phyloP scores from a whole-genome alignment of 805 yeast genomes.

The Wilhelminamyces savonicus region DNA sequence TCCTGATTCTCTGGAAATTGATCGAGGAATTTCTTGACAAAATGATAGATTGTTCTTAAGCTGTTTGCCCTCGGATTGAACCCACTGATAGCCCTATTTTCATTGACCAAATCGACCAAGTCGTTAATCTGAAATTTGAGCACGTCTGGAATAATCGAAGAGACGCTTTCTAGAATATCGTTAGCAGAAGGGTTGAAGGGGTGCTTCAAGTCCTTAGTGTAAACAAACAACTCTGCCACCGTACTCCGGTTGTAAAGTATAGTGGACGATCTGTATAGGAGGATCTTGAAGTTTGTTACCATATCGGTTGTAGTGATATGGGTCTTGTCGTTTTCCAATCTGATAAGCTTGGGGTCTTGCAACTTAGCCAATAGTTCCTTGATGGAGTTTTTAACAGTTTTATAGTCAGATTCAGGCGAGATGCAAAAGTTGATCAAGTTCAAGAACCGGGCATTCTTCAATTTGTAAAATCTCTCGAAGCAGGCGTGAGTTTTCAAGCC shows the following conservation, averaged over 20 bases:
- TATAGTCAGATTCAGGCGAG: conserved; percentile 53
- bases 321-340: conserved; percentile 18
- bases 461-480: conserved; percentile 44
- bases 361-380: conserved; percentile 57
- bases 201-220: conserved; percentile 30
- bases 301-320: conserved; percentile 42
- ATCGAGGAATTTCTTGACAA: conserved; percentile 45
- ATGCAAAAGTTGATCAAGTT: conserved; percentile 51
- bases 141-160: conserved; percentile 55
- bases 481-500: conserved; percentile 42
- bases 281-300: conserved; percentile 45
- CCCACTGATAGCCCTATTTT: conserved; percentile 1
- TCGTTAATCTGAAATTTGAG: conserved; percentile 53
- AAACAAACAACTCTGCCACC: conserved; percentile 45
- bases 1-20: conserved; percentile 37
- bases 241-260: conserved; percentile 62
- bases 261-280: conserved; percentile 57
- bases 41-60: conserved; percentile 56
- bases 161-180: conserved; percentile 52
- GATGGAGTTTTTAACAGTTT: conserved; percentile 52
- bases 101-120: conserved; percentile 34
- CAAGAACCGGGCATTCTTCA: conserved; percentile 55
- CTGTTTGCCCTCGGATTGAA: conserved; percentile 25
- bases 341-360: conserved; percentile 44
- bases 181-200: conserved; percentile 35